phyloP scores from a whole-genome alignment of 108 stramenopile species.

The Cyclotella cryptica region DNA sequence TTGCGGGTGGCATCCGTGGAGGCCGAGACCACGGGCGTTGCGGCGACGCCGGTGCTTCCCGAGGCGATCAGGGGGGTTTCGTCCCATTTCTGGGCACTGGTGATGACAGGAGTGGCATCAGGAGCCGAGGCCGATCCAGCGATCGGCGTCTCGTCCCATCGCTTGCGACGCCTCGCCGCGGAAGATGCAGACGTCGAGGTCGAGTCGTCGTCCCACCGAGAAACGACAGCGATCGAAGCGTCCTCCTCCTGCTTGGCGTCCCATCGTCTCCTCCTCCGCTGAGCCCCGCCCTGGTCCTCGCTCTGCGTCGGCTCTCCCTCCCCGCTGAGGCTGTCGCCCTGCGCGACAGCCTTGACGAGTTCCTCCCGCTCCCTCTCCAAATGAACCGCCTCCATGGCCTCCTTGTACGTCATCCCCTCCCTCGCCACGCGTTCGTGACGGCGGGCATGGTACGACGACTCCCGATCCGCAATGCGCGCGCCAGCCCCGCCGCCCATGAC shows the following conservation, averaged over 20 bases:
- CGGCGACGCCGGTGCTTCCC: conserved; percentile 25
- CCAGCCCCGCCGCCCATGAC: conserved; percentile 79
- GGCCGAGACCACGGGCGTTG: conserved; percentile 37
- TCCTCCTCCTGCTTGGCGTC: conserved; percentile 59
- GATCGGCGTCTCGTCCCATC: conserved; percentile 94
- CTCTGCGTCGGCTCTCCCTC: neutral
- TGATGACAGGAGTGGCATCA: conserved; percentile 38
- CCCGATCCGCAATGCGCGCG: conserved; percentile 86
- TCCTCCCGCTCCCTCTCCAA: conserved; percentile 77
- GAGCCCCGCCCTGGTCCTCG: conserved; percentile 28
- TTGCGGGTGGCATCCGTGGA: conserved; percentile 44
- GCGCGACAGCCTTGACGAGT: conserved; percentile 56
- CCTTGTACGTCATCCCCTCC: conserved; percentile 85
- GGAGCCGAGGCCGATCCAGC: conserved; percentile 34
- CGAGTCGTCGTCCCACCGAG: conserved; percentile 76
- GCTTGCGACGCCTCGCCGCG: conserved; percentile 69
- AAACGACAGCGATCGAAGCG: conserved; percentile 67
- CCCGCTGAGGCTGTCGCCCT: conserved; percentile 23
- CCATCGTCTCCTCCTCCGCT: conserved; percentile 79
- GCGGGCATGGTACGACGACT: conserved; percentile 90
- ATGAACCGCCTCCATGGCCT: conserved; percentile 85
- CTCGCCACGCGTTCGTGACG: conserved; percentile 76
- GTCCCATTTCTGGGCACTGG: conserved; percentile 70
- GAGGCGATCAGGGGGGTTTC: conserved; percentile 79
- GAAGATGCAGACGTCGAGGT: no score